Conservation (phyloP, 805 yeast genomes). For the Zygosaccharomyces gambellarensis region DNA sequence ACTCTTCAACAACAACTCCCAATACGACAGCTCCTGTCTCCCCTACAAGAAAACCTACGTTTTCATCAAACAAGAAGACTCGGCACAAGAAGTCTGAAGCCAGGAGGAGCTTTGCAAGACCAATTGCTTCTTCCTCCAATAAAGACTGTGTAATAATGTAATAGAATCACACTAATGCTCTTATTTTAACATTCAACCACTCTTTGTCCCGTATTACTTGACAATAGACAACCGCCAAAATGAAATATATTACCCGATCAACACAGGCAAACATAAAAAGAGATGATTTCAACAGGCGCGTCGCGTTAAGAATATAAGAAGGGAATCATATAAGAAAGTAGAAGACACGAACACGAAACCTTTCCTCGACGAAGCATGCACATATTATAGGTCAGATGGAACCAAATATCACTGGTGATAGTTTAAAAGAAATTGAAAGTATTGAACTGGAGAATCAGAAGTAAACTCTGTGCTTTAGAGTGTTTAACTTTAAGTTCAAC, state of each 20-base stretch:
- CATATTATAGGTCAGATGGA: not conserved
- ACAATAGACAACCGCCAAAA: not conserved
- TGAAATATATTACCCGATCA: constrained; percentile 1
- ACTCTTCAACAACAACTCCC: not conserved
- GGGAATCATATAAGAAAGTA: not conserved
- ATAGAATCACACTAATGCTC: not conserved
- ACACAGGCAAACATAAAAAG: not conserved
- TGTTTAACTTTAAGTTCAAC: not conserved
- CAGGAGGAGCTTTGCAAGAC: not conserved
- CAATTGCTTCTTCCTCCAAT: constrained; percentile 1
- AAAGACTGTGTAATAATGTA: constrained; percentile 23
- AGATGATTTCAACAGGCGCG: constrained; percentile 7
- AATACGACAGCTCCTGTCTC: not conserved
- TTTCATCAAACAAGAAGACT: not conserved
- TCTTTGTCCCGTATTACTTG: not conserved
- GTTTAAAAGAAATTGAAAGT: not conserved
- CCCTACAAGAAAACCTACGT: not conserved
- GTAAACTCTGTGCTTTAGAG: not conserved
- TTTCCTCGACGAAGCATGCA: not conserved
- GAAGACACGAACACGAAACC: constrained; percentile 3
- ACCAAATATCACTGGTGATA: not conserved
- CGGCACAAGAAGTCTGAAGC: not conserved
- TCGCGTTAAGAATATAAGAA: constrained; percentile 4
- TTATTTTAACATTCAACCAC: not conserved
- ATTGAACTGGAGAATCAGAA: not conserved